A percentile compares a stretch with the other conserved stretches of the same genome.
phyloP scores from a whole-genome alignment of 1,284 basidiomycete species.

The Ustilago nuda region DNA sequence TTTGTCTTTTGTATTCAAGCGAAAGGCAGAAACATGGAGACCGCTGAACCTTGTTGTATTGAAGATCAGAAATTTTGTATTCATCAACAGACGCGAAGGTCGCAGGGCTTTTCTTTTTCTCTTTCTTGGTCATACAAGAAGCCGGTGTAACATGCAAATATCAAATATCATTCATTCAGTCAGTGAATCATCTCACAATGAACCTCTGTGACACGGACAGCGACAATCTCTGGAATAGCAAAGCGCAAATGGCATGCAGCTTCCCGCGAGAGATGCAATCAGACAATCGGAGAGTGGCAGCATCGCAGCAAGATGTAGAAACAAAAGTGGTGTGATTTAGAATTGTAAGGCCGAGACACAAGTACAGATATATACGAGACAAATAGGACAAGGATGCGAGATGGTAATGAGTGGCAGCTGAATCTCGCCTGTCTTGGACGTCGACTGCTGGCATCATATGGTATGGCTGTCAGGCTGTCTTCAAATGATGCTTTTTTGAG shows the following conservation, averaged over 20 bases:
- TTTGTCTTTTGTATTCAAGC: conserved; percentile 17
- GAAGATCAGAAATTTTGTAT: conserved; percentile 1
- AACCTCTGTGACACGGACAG: too few species aligned
- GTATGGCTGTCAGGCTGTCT: not conserved
- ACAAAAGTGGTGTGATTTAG: conserved; percentile 33
- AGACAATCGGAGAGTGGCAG: too few species aligned
- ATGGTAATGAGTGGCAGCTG: not conserved
- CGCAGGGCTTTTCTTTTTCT: not conserved
- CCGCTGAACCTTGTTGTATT: not conserved
- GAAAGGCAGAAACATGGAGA: not conserved
- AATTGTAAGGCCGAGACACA: conserved; percentile 12
- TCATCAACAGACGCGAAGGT: not conserved
- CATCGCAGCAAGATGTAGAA: not conserved
- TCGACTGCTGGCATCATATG: not conserved
- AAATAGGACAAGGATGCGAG: not conserved
- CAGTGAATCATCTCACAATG: not conserved
- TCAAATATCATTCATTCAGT: too few species aligned
- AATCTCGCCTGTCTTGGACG: not conserved
- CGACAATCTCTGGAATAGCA: too few species aligned
- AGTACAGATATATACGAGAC: conserved; percentile 45
- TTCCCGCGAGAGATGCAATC: too few species aligned
- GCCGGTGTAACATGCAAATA: not conserved
- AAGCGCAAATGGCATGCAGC: too few species aligned
- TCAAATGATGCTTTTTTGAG: not conserved
- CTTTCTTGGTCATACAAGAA: not conserved